Percentiles rank a stretch among this genome's conserved stretches.
Conservation (phyloP, 225 moss, liverwort and hornwort species). For the Polytrichum formosum region DNA sequence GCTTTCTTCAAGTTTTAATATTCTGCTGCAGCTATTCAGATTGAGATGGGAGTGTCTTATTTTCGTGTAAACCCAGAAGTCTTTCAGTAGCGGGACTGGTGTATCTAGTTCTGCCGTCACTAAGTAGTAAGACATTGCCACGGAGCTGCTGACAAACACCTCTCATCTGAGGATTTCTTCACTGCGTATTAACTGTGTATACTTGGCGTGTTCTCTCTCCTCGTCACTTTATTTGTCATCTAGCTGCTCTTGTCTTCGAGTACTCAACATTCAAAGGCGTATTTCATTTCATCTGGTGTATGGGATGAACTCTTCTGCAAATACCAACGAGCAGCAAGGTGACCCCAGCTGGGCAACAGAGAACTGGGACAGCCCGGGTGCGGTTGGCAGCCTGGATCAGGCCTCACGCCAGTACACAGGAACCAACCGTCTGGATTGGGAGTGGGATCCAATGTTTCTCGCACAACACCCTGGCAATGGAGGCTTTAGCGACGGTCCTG, state of each 20-base stretch:
- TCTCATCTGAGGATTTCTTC: constrained; percentile 20
- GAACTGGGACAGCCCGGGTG: constrained; percentile 85
- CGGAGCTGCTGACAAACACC: constrained; percentile 18
- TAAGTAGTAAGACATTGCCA: constrained; percentile 11
- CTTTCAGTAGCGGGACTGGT: neutral
- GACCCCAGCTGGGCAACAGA: constrained; percentile 92
- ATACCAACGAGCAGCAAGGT: constrained; percentile 92
- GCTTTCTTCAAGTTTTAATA: neutral
- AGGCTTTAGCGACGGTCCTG: constrained; percentile 61
- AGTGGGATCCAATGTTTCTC: constrained; percentile 96
- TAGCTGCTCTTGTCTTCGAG: constrained; percentile 26
- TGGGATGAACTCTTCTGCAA: constrained; percentile 99
- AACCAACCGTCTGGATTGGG: constrained; percentile 85
- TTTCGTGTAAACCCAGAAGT: neutral
- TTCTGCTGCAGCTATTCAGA: constrained; percentile 9
- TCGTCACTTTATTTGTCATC: constrained; percentile 63
- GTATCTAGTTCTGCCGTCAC: neutral
- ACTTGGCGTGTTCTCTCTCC: constrained; percentile 73
- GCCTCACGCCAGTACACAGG: constrained; percentile 55
- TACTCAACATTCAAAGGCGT: constrained; percentile 16
- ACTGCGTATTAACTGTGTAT: constrained; percentile 31
- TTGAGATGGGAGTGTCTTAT: constrained; percentile 5
- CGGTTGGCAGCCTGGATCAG: constrained; percentile 67
- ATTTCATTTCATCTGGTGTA: constrained; percentile 55
- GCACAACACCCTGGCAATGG: constrained; percentile 72